Conservation (phyloP, 331 rosid species). For the Telfairia occidentalis region DNA sequence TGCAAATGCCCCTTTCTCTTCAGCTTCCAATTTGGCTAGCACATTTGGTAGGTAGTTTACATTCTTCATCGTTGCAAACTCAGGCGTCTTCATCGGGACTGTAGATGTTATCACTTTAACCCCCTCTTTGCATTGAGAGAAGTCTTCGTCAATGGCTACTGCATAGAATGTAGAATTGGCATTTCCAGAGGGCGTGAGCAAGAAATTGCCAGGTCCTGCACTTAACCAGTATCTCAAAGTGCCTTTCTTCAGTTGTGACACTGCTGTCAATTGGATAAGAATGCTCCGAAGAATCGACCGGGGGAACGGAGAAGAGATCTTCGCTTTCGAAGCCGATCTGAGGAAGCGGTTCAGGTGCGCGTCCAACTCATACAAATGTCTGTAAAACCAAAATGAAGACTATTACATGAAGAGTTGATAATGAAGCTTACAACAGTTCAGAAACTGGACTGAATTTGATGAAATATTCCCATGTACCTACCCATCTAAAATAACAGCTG, state of each 20-base stretch:
- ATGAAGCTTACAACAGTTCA: neutral
- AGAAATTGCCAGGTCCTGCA: slow-evolving; percentile 81
- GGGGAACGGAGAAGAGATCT: slow-evolving; percentile 48
- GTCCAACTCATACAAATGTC: slow-evolving; percentile 74
- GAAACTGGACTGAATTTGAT: neutral
- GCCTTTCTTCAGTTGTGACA: slow-evolving; percentile 55
- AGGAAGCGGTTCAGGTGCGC: slow-evolving; percentile 73
- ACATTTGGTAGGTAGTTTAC: slow-evolving; percentile 92
- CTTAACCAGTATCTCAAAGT: slow-evolving; percentile 66
- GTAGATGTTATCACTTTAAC: slow-evolving; percentile 68
- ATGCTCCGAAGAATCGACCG: slow-evolving; percentile 54
- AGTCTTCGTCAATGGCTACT: slow-evolving; percentile 49
- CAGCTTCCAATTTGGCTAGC: slow-evolving; percentile 69
- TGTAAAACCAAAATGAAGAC: slow-evolving; percentile 14
- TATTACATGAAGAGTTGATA: neutral
- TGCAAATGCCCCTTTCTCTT: slow-evolving; percentile 68
- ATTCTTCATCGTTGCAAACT: slow-evolving; percentile 64
- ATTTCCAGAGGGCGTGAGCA: slow-evolving; percentile 46
- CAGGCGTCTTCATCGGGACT: slow-evolving; percentile 58
- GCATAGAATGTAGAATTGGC: slow-evolving; percentile 74
- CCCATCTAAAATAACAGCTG: slow-evolving; percentile 74
- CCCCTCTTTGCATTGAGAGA: slow-evolving; percentile 65
- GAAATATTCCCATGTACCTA: slow-evolving; percentile 13
- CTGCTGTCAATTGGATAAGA: slow-evolving; percentile 60
- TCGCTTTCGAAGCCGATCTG: slow-evolving; percentile 67